Base-by-base conservation (phyloP, 2,329 filamentous ascomycete species). In the Lasiodiplodia hormozganensis region DNA sequence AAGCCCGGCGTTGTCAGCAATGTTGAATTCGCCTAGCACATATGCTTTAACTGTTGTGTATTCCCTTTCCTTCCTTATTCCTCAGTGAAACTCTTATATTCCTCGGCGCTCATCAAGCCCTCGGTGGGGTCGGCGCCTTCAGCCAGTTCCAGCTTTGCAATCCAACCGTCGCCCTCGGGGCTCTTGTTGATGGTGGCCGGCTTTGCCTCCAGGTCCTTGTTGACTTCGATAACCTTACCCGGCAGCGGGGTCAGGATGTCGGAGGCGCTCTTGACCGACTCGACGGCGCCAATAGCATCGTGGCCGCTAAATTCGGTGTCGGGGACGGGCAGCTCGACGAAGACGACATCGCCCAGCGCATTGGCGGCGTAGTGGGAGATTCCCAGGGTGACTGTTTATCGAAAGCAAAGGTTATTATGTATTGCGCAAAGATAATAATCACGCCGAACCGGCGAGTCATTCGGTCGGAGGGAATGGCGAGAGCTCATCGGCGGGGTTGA, bases 261-360 rank as follows among this genome's bases (percentile, higher is more conserved):
- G 71, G 93, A 95, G n/a, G 96, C 96, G 71, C 92, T 96, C 87
- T 99, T 99, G 81, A 99, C 96, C 2, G 94, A 97, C 85, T 99
- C 96, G 74, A 99, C 95, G 70, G 95, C 94, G 73, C 96, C 96
- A 74, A 98, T 92, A 72, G 91, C 86, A 78, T 98, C 95, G 76
- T 94, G 94, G 68, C 89, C 87, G 69, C 82, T 82, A 70, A 97
- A 87, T 75, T 90, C 87, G 74, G 89, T 84, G 72, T 89, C 90
- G 68, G 85, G 78, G 73, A 90, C 85, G 68, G 96, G 96, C 36
- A 99, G 91, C 86, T 99, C 96, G 76, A 98, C 94, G 84, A 92
- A 99, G 78, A 99, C 95, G 69, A 98, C 94, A 79, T 99, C 96
- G 73, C 96, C 96, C 71, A 99, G 92, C 73, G 93, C 90, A 76